Evolutionary conservation across 2,329 filamentous ascomycete species (phyloP), one percentile per base, ranked within the genome.

Genomic region (Tolypocladium endophyticum): DNA sequence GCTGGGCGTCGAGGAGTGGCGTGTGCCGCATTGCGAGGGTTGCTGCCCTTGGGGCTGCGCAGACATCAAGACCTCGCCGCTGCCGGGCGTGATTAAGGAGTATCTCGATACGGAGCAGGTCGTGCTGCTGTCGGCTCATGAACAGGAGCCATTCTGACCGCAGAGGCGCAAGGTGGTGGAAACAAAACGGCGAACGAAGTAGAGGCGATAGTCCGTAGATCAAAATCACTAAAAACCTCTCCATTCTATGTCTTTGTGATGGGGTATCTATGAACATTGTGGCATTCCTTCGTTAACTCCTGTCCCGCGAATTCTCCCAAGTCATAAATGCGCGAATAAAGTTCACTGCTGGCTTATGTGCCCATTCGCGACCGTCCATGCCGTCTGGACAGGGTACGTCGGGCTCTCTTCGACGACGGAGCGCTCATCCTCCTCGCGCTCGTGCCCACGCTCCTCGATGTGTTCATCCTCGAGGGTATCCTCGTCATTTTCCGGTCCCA

Each of bases 1-100:
- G n/a, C 60, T 60, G 28, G 60, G 60, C 0, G n/a, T 63, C 6
- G 50, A 60, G 6, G 11, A 39, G 3, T 52, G 63, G 54, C 47
- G 47, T 7, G 52, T 60, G 30, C 56, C 63, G 38, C 12, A 5
- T 4, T 65, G 62, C 47, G 33, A 57, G 0, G 43, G 20, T 3
- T 14, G 7, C 11, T 68, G 67, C 53, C 38, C 58, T 11, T 65
- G 61, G 60, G 61, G 56, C 2, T 67, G 65, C 36, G 23, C 9
- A 3, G 47, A 45, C 3, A 30, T 64, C 16, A 58, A 59, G 36
- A 30, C 25, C 1, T 38, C 58, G 14, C 50, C 59, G 14, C 41
- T 63, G 5, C 39, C 63, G 11, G 4, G 18, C 1, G 28, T 60
- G 2, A 43, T 66, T 2, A 28, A 3, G 28, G 53, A 58, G 20